Conservation (phyloP, 148 eudicot genomes). For the Cornus kousa region DNA sequence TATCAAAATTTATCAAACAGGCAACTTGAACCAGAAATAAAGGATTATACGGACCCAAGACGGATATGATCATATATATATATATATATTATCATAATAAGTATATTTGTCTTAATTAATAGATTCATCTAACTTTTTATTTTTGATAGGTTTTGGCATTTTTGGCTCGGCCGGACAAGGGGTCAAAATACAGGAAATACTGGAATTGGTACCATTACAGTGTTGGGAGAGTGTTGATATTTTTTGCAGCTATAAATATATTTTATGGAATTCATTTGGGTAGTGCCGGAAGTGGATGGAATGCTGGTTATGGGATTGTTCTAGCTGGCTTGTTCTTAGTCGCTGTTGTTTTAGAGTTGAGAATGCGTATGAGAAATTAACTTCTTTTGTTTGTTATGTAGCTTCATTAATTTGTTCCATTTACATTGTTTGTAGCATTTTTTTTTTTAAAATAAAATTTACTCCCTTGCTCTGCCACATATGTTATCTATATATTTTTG, state of each 20-base stretch:
- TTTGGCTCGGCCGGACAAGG: slow-evolving; percentile 64
- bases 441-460: too few relatives aligned
- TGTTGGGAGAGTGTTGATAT: slow-evolving; percentile 57
- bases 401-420: background rate
- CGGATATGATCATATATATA: too few relatives aligned
- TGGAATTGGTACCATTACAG: slow-evolving; percentile 88
- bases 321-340: slow-evolving; percentile 34
- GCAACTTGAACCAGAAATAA: too few relatives aligned
- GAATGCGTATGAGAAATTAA: slow-evolving; percentile 45
- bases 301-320: slow-evolving; percentile 51
- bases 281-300: slow-evolving; percentile 63
- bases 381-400: background rate
- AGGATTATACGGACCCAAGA: too few relatives aligned
- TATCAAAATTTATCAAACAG: too few relatives aligned
- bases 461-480: background rate
- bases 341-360: slow-evolving; percentile 45
- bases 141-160: slow-evolving; percentile 48
- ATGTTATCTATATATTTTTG: background rate
- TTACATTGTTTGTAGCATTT: background rate
- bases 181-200: slow-evolving; percentile 62
- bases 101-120: too few relatives aligned
- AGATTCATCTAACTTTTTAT: too few relatives aligned
- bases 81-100: too few relatives aligned
- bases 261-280: slow-evolving; percentile 80
- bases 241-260: slow-evolving; percentile 54